Evolutionary conservation across 2,329 filamentous ascomycete genomes (phyloP), one percentile per base, ranked within the genome.

Genomic region (Cladosporium phlei): DNA sequence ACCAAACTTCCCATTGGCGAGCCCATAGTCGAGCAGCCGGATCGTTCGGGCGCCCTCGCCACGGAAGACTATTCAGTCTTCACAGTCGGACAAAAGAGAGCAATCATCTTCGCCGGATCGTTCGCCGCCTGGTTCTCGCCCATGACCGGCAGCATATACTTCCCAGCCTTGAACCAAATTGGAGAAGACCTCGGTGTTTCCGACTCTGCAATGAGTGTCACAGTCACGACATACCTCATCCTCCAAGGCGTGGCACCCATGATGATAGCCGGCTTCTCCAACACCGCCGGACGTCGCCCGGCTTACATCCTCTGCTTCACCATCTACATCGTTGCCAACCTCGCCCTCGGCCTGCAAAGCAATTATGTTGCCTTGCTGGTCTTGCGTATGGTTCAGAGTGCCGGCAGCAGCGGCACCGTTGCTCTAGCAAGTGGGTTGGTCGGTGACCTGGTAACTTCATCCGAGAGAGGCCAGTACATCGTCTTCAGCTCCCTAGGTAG

Each of bases 391-490:
- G 48, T 84, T 3, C 82, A 86, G 57, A 80, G 78, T 24, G 71
- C 72, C 0, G 82, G 84, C 1, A 83, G 78, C 59, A 83, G 79
- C 55, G 81, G 81, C 0, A 85, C 83, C 0, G 71, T 88, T n/a
- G 82, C 86, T 0, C 70, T 93, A 1, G 80, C 79, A 0, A 84
- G 77, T 51, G 86, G 81, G 2, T 79, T 88, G 2, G 77, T 90
- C 11, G 82, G 83, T 1, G 87, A 93, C 56, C 74, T 89, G 4
- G 75, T 82, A 0, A 80, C 83, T 0, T 80, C 77, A 35, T 74
- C 78, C 0, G 84, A 91, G 62, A 72, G 87, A 55, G 87, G 86
- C 2, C 78, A 75, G 47, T 90, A 86, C 59, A 83, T 90, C 69
- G 85, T 79, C 40, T 76, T 82, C 50, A 78, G 82, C n/a, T 76